Conservation (phyloP, 2,329 filamentous ascomycete genomes). For the Ustilaginoidea virens region DNA sequence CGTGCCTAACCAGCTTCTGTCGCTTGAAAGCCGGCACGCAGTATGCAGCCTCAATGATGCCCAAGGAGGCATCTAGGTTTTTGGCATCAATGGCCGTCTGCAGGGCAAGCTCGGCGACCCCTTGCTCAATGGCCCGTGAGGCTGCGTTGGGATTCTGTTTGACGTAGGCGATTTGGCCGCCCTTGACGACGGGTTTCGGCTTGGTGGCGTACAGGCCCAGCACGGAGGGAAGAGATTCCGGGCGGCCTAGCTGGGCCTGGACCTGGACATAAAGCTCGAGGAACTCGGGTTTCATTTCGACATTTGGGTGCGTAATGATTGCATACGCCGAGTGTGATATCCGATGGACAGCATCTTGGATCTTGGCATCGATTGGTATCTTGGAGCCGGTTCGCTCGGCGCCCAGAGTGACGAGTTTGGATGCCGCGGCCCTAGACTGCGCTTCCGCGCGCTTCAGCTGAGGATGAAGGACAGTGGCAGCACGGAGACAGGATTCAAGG, state of each 20-base stretch:
- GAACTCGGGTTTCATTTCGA: slow-evolving; percentile 63
- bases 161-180: slow-evolving; percentile 42
- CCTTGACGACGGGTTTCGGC: slow-evolving; percentile 48
- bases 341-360: slow-evolving; percentile 30
- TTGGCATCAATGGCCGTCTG: slow-evolving; percentile 65
- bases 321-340: slow-evolving; percentile 49
- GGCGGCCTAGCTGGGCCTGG: slow-evolving; percentile 56
- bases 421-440: slow-evolving; percentile 30
- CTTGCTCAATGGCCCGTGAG: slow-evolving; percentile 55
- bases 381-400: slow-evolving; percentile 17
- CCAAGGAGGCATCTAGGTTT: slow-evolving; percentile 63
- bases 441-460: slow-evolving; percentile 23
- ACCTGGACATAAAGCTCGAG: slow-evolving; percentile 62
- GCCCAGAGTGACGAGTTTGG: slow-evolving; percentile 34
- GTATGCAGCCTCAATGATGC: slow-evolving; percentile 57
- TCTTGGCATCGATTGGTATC: slow-evolving; percentile 16
- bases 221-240: slow-evolving; percentile 63
- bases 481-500: slow-evolving; percentile 28
- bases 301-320: slow-evolving; percentile 56
- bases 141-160: slow-evolving; percentile 52
- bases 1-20: slow-evolving; percentile 50
- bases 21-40: slow-evolving; percentile 49
- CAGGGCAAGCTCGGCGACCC: slow-evolving; percentile 58
- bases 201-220: slow-evolving; percentile 77
- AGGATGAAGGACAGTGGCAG: slow-evolving; percentile 27